These are phyloP conservation scores for Vigna radiata DNA, from an alignment of 306 rosid species.

Conservation along the genomic window DNA sequence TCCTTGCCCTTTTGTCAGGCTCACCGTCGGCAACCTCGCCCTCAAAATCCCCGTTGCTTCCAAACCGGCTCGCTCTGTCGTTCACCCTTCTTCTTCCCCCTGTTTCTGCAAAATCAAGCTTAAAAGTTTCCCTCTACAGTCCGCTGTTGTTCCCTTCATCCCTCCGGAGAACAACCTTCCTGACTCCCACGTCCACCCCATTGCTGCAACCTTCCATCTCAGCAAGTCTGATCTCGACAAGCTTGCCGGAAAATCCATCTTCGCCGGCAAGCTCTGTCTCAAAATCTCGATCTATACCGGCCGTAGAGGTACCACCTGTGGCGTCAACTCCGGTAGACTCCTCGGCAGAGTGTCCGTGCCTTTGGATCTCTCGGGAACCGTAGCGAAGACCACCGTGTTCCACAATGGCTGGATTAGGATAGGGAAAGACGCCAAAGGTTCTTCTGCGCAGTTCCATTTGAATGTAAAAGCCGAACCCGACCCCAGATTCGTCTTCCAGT, in stretches of 20 bases:
- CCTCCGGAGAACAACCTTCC: conserved; percentile 54
- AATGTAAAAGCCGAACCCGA: conserved; percentile 76
- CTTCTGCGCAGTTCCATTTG: conserved; percentile 71
- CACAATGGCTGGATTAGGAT: conserved; percentile 74
- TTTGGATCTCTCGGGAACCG: conserved; percentile 61
- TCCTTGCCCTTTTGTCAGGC: conserved; percentile 79
- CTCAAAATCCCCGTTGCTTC: conserved; percentile 80
- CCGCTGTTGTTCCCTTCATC: conserved; percentile 66
- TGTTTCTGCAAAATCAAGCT: conserved; percentile 81
- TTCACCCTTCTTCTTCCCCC: conserved; percentile 76
- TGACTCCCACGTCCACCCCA: conserved; percentile 47
- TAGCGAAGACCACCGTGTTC: conserved; percentile 51
- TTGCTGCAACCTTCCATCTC: conserved; percentile 75
- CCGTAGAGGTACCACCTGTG: conserved; percentile 65
- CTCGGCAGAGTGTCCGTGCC: conserved; percentile 63
- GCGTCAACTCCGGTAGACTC: conserved; percentile 65
- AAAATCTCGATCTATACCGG: conserved; percentile 72
- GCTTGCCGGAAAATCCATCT: conserved; percentile 55
- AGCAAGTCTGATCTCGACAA: conserved; percentile 62
- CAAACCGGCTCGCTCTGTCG: conserved; percentile 71
- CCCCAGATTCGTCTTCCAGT: conserved; percentile 76
- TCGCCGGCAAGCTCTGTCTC: conserved; percentile 53
- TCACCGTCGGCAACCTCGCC: conserved; percentile 73
- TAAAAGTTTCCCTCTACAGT: conserved; percentile 64
- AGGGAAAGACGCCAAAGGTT: conserved; percentile 61